phyloP scores from a whole-genome alignment of 192 early-diverging fungal genomes.

The Mortierella claussenii region DNA sequence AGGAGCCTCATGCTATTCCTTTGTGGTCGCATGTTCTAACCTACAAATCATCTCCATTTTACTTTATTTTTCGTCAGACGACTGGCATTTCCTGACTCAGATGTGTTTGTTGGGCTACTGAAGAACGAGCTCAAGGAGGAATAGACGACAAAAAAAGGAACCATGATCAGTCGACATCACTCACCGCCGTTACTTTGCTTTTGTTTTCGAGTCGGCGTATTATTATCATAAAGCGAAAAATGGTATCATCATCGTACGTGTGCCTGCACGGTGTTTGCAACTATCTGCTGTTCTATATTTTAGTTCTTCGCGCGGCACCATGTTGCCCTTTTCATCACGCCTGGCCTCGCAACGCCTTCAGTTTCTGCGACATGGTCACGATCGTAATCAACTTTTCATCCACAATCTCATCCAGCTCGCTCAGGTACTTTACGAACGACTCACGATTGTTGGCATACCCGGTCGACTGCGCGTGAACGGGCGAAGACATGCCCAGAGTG shows the following conservation, averaged over 20 bases:
- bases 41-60: too few species aligned
- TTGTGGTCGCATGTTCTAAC: too few species aligned
- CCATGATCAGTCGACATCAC: background rate
- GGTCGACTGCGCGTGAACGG: constrained; percentile 17
- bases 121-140: constrained; percentile 29
- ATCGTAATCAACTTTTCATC: constrained; percentile 65
- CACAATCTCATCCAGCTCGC: constrained; percentile 67
- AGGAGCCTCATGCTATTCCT: too few species aligned
- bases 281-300: too few species aligned
- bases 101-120: constrained; percentile 24
- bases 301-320: too few species aligned
- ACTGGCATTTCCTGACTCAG: constrained; percentile 36
- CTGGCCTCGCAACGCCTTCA: constrained; percentile 34
- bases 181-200: background rate
- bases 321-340: background rate
- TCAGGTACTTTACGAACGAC: constrained; percentile 58
- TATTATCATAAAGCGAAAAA: too few species aligned
- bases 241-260: too few species aligned
- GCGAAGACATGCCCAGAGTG: constrained; percentile 65
- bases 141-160: constrained; percentile 1
- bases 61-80: constrained; percentile 8
- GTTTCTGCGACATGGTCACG: constrained; percentile 46
- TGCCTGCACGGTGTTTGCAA: too few species aligned
- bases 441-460: constrained; percentile 22
- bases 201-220: too few species aligned